These are phyloP conservation scores for Wickerhamomyces chaumierensis DNA, from an alignment of 805 yeast species.

Conservation along the genomic window DNA sequence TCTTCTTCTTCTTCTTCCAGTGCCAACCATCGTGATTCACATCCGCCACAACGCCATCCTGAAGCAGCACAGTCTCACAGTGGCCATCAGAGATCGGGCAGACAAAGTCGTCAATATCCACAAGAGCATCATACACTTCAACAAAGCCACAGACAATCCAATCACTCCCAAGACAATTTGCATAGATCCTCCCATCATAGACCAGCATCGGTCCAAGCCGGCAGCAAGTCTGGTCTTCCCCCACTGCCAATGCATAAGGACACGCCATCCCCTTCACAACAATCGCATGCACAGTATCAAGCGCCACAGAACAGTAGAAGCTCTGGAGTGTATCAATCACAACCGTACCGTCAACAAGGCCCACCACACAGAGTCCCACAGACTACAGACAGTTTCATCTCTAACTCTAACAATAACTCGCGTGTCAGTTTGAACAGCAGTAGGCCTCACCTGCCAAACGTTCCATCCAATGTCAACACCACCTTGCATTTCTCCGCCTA, in stretches of 20 bases:
- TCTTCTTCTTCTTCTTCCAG: too few relatives aligned
- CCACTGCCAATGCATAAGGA: background rate
- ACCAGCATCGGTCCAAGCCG: background rate
- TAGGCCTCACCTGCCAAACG: background rate
- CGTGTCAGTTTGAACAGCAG: background rate
- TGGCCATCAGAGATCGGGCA: too few relatives aligned
- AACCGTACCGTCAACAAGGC: slow-evolving; percentile 16
- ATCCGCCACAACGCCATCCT: background rate
- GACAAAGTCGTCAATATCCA: too few relatives aligned
- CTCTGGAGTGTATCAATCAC: background rate
- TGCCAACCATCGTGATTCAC: background rate
- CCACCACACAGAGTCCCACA: slow-evolving; percentile 8
- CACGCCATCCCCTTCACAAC: background rate
- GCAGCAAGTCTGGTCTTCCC: too few relatives aligned
- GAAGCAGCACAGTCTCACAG: too few relatives aligned
- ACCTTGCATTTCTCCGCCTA: background rate
- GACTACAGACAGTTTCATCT: background rate
- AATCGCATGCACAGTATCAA: background rate
- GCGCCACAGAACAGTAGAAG: too few relatives aligned
- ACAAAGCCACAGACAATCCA: background rate
- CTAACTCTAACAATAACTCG: background rate
- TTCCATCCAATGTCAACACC: background rate
- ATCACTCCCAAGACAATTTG: background rate
- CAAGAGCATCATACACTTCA: background rate
- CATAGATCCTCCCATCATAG: background rate